Percentiles rank a stretch among this genome's conserved stretches.
Conservation (phyloP, 1,139 yeast species). For the Debaryomycetaceae sp. region DNA sequence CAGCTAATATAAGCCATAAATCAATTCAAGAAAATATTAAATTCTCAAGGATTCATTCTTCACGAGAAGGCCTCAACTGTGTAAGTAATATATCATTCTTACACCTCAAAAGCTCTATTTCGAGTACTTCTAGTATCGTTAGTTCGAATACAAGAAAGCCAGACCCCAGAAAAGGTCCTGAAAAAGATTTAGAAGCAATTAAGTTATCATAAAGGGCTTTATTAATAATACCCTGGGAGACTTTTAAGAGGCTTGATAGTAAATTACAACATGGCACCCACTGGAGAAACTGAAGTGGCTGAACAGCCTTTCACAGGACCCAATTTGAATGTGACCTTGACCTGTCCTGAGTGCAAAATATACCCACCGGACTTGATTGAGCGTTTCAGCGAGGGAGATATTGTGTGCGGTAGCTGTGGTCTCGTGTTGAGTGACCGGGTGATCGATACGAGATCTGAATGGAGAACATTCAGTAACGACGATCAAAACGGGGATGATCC, state of each 20-base stretch:
- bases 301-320: constrained; percentile 51
- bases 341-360: constrained; percentile 95
- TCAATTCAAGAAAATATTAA: no score
- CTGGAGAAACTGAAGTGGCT: background rate
- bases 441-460: constrained; percentile 94
- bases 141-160: background rate
- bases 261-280: background rate
- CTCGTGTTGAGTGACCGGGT: constrained; percentile 87
- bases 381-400: constrained; percentile 95
- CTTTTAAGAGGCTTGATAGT: background rate
- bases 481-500: constrained; percentile 99
- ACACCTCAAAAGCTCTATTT: background rate
- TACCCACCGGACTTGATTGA: constrained; percentile 95
- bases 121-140: background rate
- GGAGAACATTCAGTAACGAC: constrained; percentile 97
- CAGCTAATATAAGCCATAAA: no score
- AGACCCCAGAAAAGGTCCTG: background rate
- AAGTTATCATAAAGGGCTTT: background rate
- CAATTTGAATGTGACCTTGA: constrained; percentile 81
- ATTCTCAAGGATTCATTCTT: background rate
- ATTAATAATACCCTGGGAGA: background rate
- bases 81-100: background rate
- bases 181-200: background rate
- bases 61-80: background rate
- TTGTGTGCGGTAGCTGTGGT: constrained; percentile 96